phyloP scores from a whole-genome alignment of 352 stramenopile species.

The Pythium plurisporium region DNA sequence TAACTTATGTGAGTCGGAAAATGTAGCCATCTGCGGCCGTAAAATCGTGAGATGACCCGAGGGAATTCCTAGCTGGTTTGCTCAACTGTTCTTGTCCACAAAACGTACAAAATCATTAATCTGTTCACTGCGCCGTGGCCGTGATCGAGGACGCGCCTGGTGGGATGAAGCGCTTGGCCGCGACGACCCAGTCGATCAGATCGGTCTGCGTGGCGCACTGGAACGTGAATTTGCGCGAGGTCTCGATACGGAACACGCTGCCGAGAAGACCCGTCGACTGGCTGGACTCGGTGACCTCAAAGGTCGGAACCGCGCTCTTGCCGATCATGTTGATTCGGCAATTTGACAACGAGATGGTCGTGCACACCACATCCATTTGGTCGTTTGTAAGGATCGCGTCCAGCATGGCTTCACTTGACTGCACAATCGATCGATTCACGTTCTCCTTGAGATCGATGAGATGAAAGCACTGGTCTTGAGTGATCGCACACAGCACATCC shows the following conservation, averaged over 20 bases:
- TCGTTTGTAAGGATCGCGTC: conserved; percentile 49
- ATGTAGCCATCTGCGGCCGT: conserved; percentile 19
- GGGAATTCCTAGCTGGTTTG: no score
- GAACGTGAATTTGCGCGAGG: conserved; percentile 69
- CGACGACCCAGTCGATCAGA: conserved; percentile 79
- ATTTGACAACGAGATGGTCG: conserved; percentile 55
- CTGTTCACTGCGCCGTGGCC: conserved; percentile 2
- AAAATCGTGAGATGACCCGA: no score
- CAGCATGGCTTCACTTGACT: conserved; percentile 61
- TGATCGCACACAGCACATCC: conserved; percentile 73
- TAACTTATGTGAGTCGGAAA: neutral
- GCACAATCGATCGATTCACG: conserved; percentile 40
- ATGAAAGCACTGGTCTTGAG: conserved; percentile 68
- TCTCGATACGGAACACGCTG: conserved; percentile 59
- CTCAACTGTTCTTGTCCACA: neutral
- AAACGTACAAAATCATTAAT: neutral
- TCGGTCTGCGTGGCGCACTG: conserved; percentile 75
- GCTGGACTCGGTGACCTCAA: conserved; percentile 67
- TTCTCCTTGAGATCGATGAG: conserved; percentile 71
- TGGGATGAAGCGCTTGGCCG: conserved; percentile 65
- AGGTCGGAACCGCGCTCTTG: conserved; percentile 56
- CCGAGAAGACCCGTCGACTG: conserved; percentile 50
- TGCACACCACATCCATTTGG: conserved; percentile 41
- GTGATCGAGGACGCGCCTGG: conserved; percentile 20
- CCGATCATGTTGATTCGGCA: conserved; percentile 76